Base-by-base conservation (phyloP, 2,329 filamentous ascomycete species). In the Trichophyton benhamiae region DNA sequence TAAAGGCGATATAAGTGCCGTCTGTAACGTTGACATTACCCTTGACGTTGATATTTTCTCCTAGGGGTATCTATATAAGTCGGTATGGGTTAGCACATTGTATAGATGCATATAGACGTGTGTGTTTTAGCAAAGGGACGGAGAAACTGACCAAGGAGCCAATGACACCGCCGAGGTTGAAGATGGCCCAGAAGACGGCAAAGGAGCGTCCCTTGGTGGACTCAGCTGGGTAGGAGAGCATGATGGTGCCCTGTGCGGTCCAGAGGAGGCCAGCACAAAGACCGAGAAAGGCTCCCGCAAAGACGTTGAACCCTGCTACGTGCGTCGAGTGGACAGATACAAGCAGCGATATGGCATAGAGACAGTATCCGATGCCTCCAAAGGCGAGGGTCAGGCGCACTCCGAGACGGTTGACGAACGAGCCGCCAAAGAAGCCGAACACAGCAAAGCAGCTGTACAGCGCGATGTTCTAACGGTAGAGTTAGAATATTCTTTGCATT, bases 111-210 rank as follows among this genome's bases (percentile, higher is more conserved):
- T 25, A 25, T 3, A 25, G 22, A 25, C 22, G 22, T 25, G 22
- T 25, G 22, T 25, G 22, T 25, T 25, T 25, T 25, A 25, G 22
- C 22, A 25, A 25, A 25, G 22, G 22, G 22, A 38, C 17, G 9
- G 17, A 38, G 20, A 20, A 62, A 72, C 80, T 71, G 74, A 84
- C 82, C 77, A 85, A 72, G 69, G 86, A 85, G 65, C 91, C 91
- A 73, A 96, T 89, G 64, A 96, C 91, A 68, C 86, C 91, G 67
- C 91, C 91, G 63, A 91, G 75, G 75, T 96, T 96, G 81, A 96
- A 96, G 70, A 96, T 95, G 73, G 91, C 85, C 91, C 91, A 96
- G 77, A 96, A 96, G 78, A 85, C 86, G 63, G 88, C 88, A 72
- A 96, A 95, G 73, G 90, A 96, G 63, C 86, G 85, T 49, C 91